A percentile compares a stretch with the other conserved stretches of the same genome.
Evolutionary conservation across 805 yeast genomes (phyloP).

Genomic region (Pichia occidentalis): DNA sequence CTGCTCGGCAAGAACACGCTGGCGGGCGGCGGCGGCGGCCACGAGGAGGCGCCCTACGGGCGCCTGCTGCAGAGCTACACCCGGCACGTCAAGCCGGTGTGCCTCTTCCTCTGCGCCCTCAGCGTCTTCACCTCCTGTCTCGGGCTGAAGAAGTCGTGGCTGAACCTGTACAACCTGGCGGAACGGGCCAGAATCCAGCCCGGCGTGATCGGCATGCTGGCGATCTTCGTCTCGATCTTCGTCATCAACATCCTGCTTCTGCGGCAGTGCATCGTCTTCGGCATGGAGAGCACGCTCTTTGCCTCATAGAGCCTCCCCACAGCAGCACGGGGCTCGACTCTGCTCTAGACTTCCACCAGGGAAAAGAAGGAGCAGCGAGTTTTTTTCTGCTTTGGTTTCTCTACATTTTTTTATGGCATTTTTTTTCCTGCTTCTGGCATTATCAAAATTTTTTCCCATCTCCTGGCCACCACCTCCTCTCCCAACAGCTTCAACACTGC

Average conservation of each 20-base stretch:
- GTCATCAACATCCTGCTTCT: constrained; percentile 1
- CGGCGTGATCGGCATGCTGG: constrained; percentile 6
- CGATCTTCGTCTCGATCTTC: constrained; percentile 1
- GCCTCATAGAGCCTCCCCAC: too few relatives aligned
- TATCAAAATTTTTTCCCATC: too few relatives aligned
- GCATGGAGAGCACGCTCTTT: too few relatives aligned
- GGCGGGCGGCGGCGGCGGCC: background rate
- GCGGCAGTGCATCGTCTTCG: constrained; percentile 2
- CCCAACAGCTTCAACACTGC: too few relatives aligned
- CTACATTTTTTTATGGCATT: background rate
- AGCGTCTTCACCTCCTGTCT: background rate
- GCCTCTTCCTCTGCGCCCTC: constrained; percentile 3
- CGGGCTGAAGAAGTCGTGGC: constrained; percentile 5
- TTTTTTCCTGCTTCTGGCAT: too few relatives aligned
- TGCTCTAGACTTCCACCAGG: too few relatives aligned
- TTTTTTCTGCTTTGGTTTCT: background rate
- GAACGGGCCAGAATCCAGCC: constrained; percentile 4
- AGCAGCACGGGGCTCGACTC: too few relatives aligned
- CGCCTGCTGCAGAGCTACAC: constrained; percentile 1
- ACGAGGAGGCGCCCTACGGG: background rate
- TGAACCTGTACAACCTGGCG: constrained; percentile 6
- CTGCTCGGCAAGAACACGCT: background rate
- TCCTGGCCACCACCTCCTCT: too few relatives aligned
- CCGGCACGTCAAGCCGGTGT: background rate
- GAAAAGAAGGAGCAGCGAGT: too few relatives aligned